These are phyloP conservation scores for Endotrypanum monterogeii DNA, from an alignment of 208 protist genomes.

Conservation along the genomic window DNA sequence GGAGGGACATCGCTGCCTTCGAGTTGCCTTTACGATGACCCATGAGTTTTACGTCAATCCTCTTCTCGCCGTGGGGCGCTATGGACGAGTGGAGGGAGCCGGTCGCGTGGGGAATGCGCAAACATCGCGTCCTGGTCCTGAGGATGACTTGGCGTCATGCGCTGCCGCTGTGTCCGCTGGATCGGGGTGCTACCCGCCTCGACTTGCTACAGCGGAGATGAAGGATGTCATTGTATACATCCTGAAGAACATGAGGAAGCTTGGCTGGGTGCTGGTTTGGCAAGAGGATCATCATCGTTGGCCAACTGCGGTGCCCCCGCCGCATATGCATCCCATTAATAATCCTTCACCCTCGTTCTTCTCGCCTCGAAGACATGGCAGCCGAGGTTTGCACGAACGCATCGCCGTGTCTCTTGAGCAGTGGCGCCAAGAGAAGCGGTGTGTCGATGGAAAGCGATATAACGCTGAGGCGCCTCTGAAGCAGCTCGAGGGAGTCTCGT, in stretches of 20 bases:
- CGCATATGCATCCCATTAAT: constrained; percentile 2
- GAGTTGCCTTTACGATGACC: constrained; percentile 25
- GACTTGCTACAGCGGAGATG: background rate
- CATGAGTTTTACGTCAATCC: constrained; percentile 15
- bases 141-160: background rate
- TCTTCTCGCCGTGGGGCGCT: background rate
- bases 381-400: background rate
- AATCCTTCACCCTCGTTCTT: background rate
- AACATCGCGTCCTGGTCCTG: background rate
- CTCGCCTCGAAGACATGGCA: background rate
- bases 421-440: constrained; percentile 22
- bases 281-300: constrained; percentile 45
- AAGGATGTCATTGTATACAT: background rate
- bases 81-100: too few species aligned
- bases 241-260: background rate
- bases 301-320: constrained; percentile 29
- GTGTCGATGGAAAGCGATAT: constrained; percentile 4
- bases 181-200: background rate
- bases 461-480: constrained; percentile 3
- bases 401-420: constrained; percentile 14
- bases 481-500: background rate
- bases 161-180: background rate
- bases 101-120: background rate
- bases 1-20: constrained; percentile 11
- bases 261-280: constrained; percentile 47